Conservation (phyloP, 108 stramenopile species). For the Cyclotella choctawhatcheeana region DNA sequence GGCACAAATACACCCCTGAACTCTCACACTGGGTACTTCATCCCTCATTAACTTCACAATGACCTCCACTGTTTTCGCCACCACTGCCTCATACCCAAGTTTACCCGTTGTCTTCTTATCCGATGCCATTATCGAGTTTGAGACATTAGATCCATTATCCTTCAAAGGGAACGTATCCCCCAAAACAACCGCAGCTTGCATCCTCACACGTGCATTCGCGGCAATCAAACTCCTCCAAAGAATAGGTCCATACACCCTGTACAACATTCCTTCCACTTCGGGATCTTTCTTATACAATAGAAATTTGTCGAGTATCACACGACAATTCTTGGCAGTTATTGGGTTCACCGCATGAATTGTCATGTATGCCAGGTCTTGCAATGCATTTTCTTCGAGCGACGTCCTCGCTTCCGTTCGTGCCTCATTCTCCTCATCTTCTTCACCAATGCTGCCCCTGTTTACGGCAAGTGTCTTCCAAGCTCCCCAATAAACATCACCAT, state of each 20-base stretch:
- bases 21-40: slow-evolving; percentile 75
- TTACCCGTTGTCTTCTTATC: too few relatives aligned
- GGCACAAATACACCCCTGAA: slow-evolving; percentile 81
- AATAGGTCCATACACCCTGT: slow-evolving; percentile 89
- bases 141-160: slow-evolving; percentile 50
- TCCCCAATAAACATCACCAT: slow-evolving; percentile 86
- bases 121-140: slow-evolving; percentile 32
- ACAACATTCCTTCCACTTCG: slow-evolving; percentile 82
- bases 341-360: slow-evolving; percentile 66
- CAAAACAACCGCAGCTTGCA: slow-evolving; percentile 77
- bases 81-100: slow-evolving; percentile 12
- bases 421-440: slow-evolving; percentile 12
- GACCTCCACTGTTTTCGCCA: slow-evolving; percentile 76
- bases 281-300: slow-evolving; percentile 76
- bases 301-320: slow-evolving; percentile 69
- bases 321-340: slow-evolving; percentile 42
- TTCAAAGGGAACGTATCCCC: slow-evolving; percentile 93
- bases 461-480: slow-evolving; percentile 79
- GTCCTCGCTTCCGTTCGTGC: slow-evolving; percentile 73
- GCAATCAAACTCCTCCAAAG: slow-evolving; percentile 90
- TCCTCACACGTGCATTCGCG: slow-evolving; percentile 87
- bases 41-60: slow-evolving; percentile 78
- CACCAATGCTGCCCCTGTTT: neutral
- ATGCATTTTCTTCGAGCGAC: slow-evolving; percentile 67
- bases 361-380: slow-evolving; percentile 87